Evolutionary conservation across 2,329 filamentous ascomycete species (phyloP).

Genomic region (Trichophyton benhamiae): DNA sequence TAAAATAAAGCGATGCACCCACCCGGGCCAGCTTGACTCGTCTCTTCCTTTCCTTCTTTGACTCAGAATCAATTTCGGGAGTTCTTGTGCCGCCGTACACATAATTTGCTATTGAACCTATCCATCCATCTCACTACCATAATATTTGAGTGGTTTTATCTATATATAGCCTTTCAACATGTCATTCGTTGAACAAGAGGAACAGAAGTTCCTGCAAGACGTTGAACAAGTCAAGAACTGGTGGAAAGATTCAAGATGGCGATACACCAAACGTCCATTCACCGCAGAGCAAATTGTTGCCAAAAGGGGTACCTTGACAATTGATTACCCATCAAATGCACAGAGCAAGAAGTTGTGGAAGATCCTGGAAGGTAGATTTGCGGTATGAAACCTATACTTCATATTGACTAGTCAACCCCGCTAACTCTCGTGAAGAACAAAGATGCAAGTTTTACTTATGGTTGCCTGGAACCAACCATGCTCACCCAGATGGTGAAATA

Average conservation of each 20-base stretch:
- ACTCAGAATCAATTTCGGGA: not conserved
- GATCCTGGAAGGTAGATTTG: slow-evolving; percentile 74
- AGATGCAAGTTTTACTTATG: slow-evolving; percentile 88
- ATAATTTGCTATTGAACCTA: slow-evolving; percentile 7
- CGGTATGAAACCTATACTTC: slow-evolving; percentile 40
- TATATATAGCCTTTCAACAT: slow-evolving; percentile 18
- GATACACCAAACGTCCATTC: slow-evolving; percentile 81
- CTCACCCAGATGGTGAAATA: slow-evolving; percentile 99
- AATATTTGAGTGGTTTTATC: not conserved
- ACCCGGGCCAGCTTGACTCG: slow-evolving; percentile 13
- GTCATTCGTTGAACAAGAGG: slow-evolving; percentile 49
- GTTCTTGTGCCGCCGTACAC: slow-evolving; percentile 8
- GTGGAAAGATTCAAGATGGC: slow-evolving; percentile 90
- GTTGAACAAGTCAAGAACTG: slow-evolving; percentile 82
- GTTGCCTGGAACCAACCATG: slow-evolving; percentile 95
- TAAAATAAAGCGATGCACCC: not conserved
- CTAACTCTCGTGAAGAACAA: slow-evolving; percentile 45
- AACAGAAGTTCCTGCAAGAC: slow-evolving; percentile 65
- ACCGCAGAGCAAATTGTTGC: slow-evolving; percentile 94
- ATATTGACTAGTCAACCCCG: not conserved
- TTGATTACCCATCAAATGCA: slow-evolving; percentile 80
- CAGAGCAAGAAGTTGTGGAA: slow-evolving; percentile 92
- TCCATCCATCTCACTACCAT: slow-evolving; percentile 8
- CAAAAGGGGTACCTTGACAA: slow-evolving; percentile 81
- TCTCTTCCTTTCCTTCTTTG: slow-evolving; percentile 3